Base-by-base conservation (phyloP, 2,329 filamentous ascomycete genomes). In the Colletotrichum sp. region DNA sequence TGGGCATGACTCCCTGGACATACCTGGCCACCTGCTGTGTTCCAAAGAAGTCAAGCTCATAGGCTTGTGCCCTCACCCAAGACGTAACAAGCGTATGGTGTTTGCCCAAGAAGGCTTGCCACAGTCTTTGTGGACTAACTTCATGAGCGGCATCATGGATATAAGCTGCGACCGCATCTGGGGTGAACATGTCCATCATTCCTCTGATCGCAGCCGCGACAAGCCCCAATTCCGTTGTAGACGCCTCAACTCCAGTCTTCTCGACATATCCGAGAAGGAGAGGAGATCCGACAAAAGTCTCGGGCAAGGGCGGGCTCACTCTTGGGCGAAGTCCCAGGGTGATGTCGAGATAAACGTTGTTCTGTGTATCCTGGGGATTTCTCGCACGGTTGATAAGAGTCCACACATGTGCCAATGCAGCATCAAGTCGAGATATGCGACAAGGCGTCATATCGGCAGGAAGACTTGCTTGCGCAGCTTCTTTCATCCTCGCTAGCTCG, bases 331-430 rank as follows among this genome's bases (percentile, higher is more conserved):
- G 77, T 4, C 87, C 87, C 6, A 89, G 81, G 0, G 86, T 84
- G 16, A 87, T 75, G 76, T 89, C 74, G 7, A 88, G 74, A 72
- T 85, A 86, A 7, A 87, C 84, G 2, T 78, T 76, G 2, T 83
- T 82, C 3, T 79, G 71, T 7, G 69, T 57, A 4, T 79, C 61
- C 6, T 79, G 72, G 2, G 81, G 79, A 7, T 78, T 77, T 2
- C 87, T 83, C 1, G 88, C 86, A 8, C 83, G 84, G 71, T 84
- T 87, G 71, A 90, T 85, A 0, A 83, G 78, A 3, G 82, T 81
- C 86, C 86, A 90, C 18, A 89, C 74, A 72, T 90, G 87, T 1
- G 87, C 87, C 6, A 90, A 78, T 2, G 88, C 77, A 0, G 86
- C 84, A 61, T 90, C 88, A 14, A 86, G 85, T 43, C 86, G 84